Evolutionary conservation across 768 basidiomycete genomes (phyloP).

Genomic region (Porpolomopsis calyptriformis): DNA sequence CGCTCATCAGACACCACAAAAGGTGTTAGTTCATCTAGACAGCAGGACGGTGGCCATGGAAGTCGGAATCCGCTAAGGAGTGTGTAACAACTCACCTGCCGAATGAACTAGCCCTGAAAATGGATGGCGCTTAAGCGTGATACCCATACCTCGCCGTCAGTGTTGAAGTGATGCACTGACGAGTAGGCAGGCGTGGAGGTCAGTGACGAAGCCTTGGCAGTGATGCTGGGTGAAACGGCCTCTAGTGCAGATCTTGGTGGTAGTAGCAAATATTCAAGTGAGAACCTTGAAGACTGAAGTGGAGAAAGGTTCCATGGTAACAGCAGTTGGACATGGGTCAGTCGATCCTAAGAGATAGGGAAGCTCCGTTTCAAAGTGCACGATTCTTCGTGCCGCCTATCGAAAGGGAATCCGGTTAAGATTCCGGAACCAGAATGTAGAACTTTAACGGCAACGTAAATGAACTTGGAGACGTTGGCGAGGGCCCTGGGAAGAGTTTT

Average conservation of each 20-base stretch:
- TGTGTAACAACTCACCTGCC: constrained; percentile 86
- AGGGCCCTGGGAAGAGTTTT: constrained; percentile 69
- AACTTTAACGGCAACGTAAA: too few relatives aligned
- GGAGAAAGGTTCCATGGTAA: constrained; percentile 83
- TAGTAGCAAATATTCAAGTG: constrained; percentile 85
- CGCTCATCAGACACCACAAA: constrained; percentile 80
- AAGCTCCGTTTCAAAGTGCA: too few relatives aligned
- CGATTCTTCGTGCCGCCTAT: too few relatives aligned
- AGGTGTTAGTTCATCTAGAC: constrained; percentile 81
- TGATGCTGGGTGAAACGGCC: constrained; percentile 64
- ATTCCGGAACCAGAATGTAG: too few relatives aligned
- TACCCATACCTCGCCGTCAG: constrained; percentile 77
- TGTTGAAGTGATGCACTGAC: constrained; percentile 58
- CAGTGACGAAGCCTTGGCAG: constrained; percentile 68
- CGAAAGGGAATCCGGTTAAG: too few relatives aligned
- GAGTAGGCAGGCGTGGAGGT: constrained; percentile 75
- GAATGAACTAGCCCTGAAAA: constrained; percentile 88
- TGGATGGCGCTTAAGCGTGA: constrained; percentile 83
- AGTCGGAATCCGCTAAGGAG: constrained; percentile 79
- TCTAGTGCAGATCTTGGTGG: constrained; percentile 83
- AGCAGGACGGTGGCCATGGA: constrained; percentile 83
- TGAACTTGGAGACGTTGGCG: constrained; percentile 52
- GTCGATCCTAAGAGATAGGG: constrained; percentile 60
- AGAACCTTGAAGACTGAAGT: too few relatives aligned
- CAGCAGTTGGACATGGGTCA: constrained; percentile 81